Evolutionary conservation across 164 flowering plant genomes (phyloP).

Genomic region (Echeveria elegans): DNA sequence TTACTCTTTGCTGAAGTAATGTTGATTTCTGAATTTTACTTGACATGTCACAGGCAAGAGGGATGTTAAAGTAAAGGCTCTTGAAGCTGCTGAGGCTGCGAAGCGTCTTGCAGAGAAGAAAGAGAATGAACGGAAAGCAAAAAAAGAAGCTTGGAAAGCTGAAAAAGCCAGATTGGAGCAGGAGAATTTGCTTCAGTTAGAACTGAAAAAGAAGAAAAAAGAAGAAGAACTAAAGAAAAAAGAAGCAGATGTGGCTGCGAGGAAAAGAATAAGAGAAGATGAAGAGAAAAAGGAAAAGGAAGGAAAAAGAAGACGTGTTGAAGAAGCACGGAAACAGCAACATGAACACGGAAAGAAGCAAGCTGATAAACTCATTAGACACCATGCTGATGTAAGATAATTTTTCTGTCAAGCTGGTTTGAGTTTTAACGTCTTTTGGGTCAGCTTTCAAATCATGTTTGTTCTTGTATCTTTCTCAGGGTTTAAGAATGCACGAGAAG

Average conservation of each 20-base stretch:
- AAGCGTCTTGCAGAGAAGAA: constrained; percentile 68
- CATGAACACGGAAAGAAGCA: constrained; percentile 38
- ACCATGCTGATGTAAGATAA: constrained; percentile 26
- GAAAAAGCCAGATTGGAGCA: constrained; percentile 62
- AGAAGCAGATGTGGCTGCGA: constrained; percentile 52
- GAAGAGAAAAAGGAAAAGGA: constrained; percentile 63
- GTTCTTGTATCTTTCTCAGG: constrained; percentile 25
- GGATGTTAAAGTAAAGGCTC: constrained; percentile 80
- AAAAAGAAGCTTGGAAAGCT: constrained; percentile 74
- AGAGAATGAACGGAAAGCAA: constrained; percentile 76
- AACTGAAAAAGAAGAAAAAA: constrained; percentile 44
- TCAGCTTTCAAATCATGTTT: neutral
- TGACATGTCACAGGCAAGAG: constrained; percentile 50
- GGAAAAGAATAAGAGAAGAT: constrained; percentile 74
- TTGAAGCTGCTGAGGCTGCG: constrained; percentile 87
- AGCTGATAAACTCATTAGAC: constrained; percentile 30
- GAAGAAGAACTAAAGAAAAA: constrained; percentile 69
- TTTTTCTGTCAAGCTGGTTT: constrained; percentile 9
- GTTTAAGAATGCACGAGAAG: constrained; percentile 21
- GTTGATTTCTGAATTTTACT: constrained; percentile 2
- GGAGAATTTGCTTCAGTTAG: constrained; percentile 49
- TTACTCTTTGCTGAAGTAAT: neutral
- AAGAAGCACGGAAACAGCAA: constrained; percentile 37
- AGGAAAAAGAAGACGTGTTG: constrained; percentile 53
- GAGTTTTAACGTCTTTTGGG: constrained; percentile 4